Evolutionary conservation across 2,329 filamentous ascomycete genomes (phyloP), one percentile per base, ranked within the genome.

Genomic region (Hypoxylon sp.): DNA sequence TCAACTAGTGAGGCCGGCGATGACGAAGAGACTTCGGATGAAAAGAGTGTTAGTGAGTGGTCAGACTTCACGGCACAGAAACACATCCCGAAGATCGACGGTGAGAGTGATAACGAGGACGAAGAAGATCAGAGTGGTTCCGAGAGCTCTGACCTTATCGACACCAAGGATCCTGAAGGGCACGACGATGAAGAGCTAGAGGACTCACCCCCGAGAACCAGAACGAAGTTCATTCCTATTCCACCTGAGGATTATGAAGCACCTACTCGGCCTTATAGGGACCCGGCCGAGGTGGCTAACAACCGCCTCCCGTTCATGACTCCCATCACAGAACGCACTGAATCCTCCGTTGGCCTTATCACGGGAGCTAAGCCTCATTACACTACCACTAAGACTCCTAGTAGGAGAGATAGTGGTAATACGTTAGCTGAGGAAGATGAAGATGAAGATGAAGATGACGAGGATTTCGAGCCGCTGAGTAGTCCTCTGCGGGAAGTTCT

Each of bases 301-400:
- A 97, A 94, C 80, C 91, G 94, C 60, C 85, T 98, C 9, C 96
- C 95, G 2, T 99, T 98, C 79, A 98, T 99, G 96, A 99, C 96
- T 0, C 96, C 96, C 1, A 99, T 99, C 72, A 95, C 96, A 1
- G 96, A 99, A 80, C 91, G 94, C 74, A 99, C 96, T 0, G 96
- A 99, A 80, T 92, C 91, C 10, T 98, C 94, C 0, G 82, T 98
- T 4, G 91, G 91, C 37, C 81, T 91, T 46, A 87, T 88, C 3
- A 89, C 87, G 29, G 85, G 88, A 58, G 81, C 84, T 60, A 84
- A 84, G 73, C 87, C 87, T 78, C 86, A 86, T 71, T 87, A 87
- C 79, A 83, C 89, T 75, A 86, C 85, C 59, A 86, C 89, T 53
- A 97, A 96, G 81, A 97, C 94, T 3, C 94, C 94, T 14, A 94